Evolutionary conservation across 768 basidiomycete species (phyloP), one percentile per base, ranked within the genome.

Genomic region (Cytidiella melzeri): DNA sequence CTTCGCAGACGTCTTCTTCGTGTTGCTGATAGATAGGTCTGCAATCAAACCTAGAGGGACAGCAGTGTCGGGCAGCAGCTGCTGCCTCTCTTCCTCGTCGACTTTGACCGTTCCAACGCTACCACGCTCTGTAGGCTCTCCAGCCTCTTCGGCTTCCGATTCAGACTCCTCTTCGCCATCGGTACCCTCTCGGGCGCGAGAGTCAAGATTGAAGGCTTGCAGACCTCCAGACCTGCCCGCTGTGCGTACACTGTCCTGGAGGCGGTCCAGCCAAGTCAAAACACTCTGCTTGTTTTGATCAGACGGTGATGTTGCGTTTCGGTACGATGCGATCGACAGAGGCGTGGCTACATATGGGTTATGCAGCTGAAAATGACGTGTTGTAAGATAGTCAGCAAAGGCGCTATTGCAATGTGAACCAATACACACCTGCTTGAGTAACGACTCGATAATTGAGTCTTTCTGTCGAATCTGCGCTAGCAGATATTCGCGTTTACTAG

Each of bases 401-500:
- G n/a, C n/a, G n/a, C 41, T 28, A 20, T 21, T 3, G 3, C 24
- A 19, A 3, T 6, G 40, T 0, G 9, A 18, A 30, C 15, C 24
- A 19, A 19, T 1, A 63, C 73, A 12, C 27, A 83, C 87, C 72
- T 91, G 87, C 62, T 90, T 90, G 55, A 92, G 75, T 12, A 92
- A 77, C 12, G 82, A 85, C 54, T 90, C 86, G 56, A 92, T 92
- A 57, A 92, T 84, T 18, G 80, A 73, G 68, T 92, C 89, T 69
- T 92, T 92, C 69, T 92, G 89, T 47, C 83, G 77, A 55, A 92
- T 83, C 62, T 92, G 87, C 4, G 87, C 86, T 21, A 92, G 77
- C 15, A 92, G 73, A 61, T 90, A 90, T 60, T 92, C 90, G 50
- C 88, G 80, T 70, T 91, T 91, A 61, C 89, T 92, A 57, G 65